Evolutionary conservation across 1,284 basidiomycete genomes (phyloP).

Genomic region (Malassezia globosa): DNA sequence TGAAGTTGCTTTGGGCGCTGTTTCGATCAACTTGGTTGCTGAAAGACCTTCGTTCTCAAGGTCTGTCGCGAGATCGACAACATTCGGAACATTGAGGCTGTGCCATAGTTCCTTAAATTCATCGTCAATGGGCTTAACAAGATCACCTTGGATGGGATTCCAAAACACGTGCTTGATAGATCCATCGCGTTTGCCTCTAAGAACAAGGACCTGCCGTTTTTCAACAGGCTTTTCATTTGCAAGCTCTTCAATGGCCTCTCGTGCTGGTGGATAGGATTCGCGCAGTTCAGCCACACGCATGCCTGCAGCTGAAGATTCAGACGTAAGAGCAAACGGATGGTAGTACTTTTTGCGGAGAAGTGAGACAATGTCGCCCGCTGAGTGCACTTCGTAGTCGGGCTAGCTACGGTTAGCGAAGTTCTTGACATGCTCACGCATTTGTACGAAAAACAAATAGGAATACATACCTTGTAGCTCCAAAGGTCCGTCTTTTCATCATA

Average conservation of each 20-base stretch:
- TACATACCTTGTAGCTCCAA: conserved; percentile 63
- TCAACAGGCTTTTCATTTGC: conserved; percentile 51
- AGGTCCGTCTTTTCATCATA: conserved; percentile 71
- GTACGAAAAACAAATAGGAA: not conserved
- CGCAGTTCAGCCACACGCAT: conserved; percentile 72
- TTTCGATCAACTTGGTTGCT: conserved; percentile 30
- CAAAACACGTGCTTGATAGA: conserved; percentile 65
- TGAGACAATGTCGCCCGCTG: conserved; percentile 65
- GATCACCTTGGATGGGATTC: conserved; percentile 70
- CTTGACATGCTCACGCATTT: no score
- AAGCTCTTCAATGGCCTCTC: conserved; percentile 36
- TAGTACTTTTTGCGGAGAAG: conserved; percentile 53
- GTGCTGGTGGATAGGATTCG: conserved; percentile 76
- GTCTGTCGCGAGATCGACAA: conserved; percentile 65
- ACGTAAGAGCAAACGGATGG: conserved; percentile 23
- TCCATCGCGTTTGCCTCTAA: conserved; percentile 68
- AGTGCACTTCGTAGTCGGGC: conserved; percentile 77
- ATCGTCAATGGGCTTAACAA: conserved; percentile 67
- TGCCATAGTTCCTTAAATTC: conserved; percentile 82
- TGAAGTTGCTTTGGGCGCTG: conserved; percentile 19
- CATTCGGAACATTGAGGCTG: conserved; percentile 66
- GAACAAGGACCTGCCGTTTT: conserved; percentile 74
- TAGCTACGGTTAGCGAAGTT: no score
- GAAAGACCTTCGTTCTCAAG: conserved; percentile 53
- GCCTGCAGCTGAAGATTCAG: conserved; percentile 49